Evolutionary conservation across 495 filamentous ascomycete genomes (phyloP), one percentile per base, ranked within the genome.

Genomic region (Penicillium crystallinum): DNA sequence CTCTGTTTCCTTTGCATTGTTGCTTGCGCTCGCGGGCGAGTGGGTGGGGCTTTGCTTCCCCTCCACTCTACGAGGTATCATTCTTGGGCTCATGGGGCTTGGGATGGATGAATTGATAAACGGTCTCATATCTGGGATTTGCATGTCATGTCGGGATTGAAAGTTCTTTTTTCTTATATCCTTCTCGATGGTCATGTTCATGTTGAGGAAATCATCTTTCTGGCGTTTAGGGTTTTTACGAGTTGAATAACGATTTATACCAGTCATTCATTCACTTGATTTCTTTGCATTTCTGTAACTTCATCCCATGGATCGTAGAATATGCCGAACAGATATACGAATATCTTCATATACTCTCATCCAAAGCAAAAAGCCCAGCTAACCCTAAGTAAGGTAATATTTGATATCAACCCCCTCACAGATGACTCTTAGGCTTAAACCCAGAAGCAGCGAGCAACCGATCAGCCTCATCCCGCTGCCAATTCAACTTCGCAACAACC

Each of bases 401-500:
- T 8, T 41, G 23, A 27, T 2, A 34, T 40, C n/a, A n/a, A n/a
- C n/a, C 1, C 18, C 19, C 30, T 50, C 36, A 77, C 53, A 77
- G 60, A 51, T 66, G 65, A 45, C 70, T 73, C 65, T 73, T 77
- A 14, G 59, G 38, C 62, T 70, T 69, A 11, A 85, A 78, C 18
- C 78, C 78, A 64, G 81, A 75, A 58, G 86, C 68, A 62, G 73
- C 75, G 69, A 92, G 67, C 68, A 93, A 59, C 59, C 81, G 71
- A 62, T 86, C 81, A 2, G 83, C 79, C 70, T 81, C 82, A 42
- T 77, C 67, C 50, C 69, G 78, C 70, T 93, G 89, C 69, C 70
- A 76, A 30, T 76, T 72, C 58, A 91, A 75, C 65, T 81, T 85
- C 42, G 75, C 76, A 30, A 77, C 73, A 45, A 90, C 76, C 36